Conservation (phyloP, 441 rosid species). For the Lepidium campestre region DNA sequence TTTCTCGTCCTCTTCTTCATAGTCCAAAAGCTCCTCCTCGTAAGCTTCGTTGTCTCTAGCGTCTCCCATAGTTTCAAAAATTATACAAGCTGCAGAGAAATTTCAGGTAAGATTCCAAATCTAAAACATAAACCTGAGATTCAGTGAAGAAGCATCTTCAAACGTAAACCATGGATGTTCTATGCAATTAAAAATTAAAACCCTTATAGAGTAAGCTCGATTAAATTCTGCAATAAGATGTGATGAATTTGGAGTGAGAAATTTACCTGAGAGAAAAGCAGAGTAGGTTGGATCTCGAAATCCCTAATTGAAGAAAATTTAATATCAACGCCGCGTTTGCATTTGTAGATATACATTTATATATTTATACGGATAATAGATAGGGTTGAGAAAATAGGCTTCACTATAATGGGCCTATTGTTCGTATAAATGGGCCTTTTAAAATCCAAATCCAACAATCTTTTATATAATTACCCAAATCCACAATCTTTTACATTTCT, state of each 20-base stretch:
- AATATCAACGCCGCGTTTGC: not conserved
- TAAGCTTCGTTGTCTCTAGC: slow-evolving; percentile 90
- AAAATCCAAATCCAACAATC: too few species aligned
- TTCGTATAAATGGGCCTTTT: too few species aligned
- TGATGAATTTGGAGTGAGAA: too few species aligned
- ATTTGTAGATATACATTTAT: too few species aligned
- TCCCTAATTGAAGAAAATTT: not conserved
- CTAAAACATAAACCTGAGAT: not conserved
- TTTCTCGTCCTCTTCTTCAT: slow-evolving; percentile 94
- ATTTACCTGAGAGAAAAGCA: not conserved
- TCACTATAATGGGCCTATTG: too few species aligned
- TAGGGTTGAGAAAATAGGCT: not conserved
- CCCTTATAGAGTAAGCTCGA: too few species aligned
- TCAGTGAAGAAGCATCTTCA: too few species aligned
- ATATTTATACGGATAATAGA: not conserved
- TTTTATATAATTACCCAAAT: too few species aligned
- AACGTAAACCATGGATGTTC: too few species aligned
- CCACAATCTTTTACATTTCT: not conserved
- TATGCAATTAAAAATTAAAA: too few species aligned
- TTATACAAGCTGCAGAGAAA: slow-evolving; percentile 10
- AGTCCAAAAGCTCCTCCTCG: slow-evolving; percentile 98
- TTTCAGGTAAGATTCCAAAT: not conserved
- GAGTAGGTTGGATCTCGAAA: not conserved
- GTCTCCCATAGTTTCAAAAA: slow-evolving; percentile 61
- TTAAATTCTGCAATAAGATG: not conserved